Conservation (phyloP, 176 grass and related monocot genomes). For the Aechmea fasciata region DNA sequence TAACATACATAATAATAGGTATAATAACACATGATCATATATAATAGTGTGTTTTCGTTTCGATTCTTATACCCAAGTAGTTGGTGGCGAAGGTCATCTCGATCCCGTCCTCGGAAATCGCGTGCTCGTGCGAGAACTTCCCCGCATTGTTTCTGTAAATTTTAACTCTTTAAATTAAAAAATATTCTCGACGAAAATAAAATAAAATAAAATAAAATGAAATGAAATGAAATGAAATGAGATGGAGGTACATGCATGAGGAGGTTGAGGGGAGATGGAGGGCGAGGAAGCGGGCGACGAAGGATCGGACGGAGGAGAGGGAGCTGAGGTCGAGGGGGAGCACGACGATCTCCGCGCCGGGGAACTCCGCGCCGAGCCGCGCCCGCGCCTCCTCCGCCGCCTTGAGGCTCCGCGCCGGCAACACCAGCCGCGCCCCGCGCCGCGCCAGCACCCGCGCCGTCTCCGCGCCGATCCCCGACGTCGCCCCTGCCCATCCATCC, state of each 20-base stretch:
- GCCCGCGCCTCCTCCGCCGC: conserved; percentile 65
- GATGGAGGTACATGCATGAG: conserved; percentile 49
- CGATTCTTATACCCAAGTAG: conserved; percentile 49
- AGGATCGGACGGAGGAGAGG: conserved; percentile 63
- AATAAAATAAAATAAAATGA: neutral
- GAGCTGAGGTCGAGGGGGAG: conserved; percentile 88
- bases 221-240: neutral
- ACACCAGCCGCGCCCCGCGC: conserved; percentile 65
- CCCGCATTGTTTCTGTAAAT: conserved; percentile 84
- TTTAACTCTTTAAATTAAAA: neutral
- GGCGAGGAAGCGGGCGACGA: conserved; percentile 50
- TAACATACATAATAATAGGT: too few species aligned
- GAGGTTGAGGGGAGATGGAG: conserved; percentile 68
- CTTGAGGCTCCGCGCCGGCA: conserved; percentile 69
- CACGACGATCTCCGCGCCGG: conserved; percentile 47
- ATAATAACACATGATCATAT: too few species aligned
- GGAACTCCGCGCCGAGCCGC: conserved; percentile 42
- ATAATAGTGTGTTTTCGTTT: too few species aligned
- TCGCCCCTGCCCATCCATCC: conserved; percentile 38
- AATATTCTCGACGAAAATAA: too few species aligned
- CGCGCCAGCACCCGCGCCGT: conserved; percentile 83
- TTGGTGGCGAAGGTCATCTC: conserved; percentile 99
- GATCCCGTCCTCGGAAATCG: conserved; percentile 82
- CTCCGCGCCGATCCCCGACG: conserved; percentile 87
- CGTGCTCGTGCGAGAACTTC: conserved; percentile 87